These are phyloP conservation scores for Emmonsiellopsis sp. DNA, from an alignment of 2,329 filamentous ascomycete genomes.

Conservation along the genomic window DNA sequence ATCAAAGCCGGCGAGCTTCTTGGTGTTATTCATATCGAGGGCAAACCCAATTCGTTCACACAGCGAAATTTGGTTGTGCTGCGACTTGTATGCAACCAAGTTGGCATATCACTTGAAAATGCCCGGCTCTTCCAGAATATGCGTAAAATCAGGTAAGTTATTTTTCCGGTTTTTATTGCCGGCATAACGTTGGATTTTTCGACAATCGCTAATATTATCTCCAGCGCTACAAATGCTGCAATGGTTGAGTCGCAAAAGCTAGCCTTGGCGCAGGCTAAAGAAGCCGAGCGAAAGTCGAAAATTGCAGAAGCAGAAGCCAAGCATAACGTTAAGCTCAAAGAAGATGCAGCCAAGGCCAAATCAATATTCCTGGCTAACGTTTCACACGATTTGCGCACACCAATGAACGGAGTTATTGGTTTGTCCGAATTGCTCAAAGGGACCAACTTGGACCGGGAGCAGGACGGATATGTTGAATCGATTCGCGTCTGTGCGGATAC, in stretches of 20 bases:
- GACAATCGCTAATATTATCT: constrained; percentile 3
- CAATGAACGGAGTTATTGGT: constrained; percentile 87
- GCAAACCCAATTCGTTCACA: constrained; percentile 55
- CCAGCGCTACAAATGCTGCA: constrained; percentile 49
- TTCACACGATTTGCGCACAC: constrained; percentile 77
- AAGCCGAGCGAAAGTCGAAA: constrained; percentile 56
- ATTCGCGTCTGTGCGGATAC: constrained; percentile 62
- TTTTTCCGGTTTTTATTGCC: background rate
- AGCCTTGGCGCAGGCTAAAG: constrained; percentile 51
- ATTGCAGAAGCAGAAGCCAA: constrained; percentile 55
- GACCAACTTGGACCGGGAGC: constrained; percentile 47
- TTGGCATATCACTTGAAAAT: constrained; percentile 55
- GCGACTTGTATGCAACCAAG: constrained; percentile 53
- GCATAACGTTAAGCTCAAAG: constrained; percentile 56
- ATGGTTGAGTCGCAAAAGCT: constrained; percentile 59
- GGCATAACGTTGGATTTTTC: background rate
- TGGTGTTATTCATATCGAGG: constrained; percentile 53
- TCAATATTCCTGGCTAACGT: constrained; percentile 97
- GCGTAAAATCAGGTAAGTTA: constrained; percentile 42
- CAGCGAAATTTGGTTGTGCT: constrained; percentile 46
- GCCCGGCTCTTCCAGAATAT: constrained; percentile 53
- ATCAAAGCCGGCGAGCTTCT: constrained; percentile 50
- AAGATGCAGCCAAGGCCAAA: constrained; percentile 63
- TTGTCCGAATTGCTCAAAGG: constrained; percentile 54
- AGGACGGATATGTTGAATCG: constrained; percentile 53